These are phyloP conservation scores for Manihot esculenta DNA, from an alignment of 441 rosid genomes.

Conservation along the genomic window DNA sequence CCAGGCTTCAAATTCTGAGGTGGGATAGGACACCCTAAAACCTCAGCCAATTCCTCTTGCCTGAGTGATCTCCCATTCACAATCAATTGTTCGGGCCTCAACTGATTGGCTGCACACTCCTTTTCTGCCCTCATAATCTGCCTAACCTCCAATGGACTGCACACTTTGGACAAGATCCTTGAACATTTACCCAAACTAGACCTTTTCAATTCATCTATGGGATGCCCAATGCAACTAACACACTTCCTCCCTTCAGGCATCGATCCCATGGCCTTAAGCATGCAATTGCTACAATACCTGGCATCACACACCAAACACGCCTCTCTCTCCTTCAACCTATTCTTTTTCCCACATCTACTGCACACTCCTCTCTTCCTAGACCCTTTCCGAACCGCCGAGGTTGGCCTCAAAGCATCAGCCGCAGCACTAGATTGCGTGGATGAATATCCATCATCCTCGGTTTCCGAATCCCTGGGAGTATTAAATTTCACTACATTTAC, in stretches of 20 bases:
- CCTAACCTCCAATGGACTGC: conserved; percentile 45
- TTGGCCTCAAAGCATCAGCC: conserved; percentile 1
- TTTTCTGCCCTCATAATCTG: conserved; percentile 64
- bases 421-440: conserved; percentile 15
- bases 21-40: conserved; percentile 44
- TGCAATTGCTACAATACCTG: conserved; percentile 46
- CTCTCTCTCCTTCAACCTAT: conserved; percentile 45
- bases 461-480: conserved; percentile 32
- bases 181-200: conserved; percentile 45
- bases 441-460: conserved; percentile 24
- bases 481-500: conserved; percentile 37
- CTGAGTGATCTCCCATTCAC: conserved; percentile 50
- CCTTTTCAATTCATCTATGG: conserved; percentile 49
- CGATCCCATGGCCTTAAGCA: conserved; percentile 64
- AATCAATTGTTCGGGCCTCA: conserved; percentile 50
- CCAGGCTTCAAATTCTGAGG: conserved; percentile 62
- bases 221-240: conserved; percentile 45
- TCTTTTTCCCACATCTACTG: conserved; percentile 45
- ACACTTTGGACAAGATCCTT: conserved; percentile 38
- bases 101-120: conserved; percentile 52
- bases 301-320: conserved; percentile 52
- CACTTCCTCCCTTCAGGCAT: conserved; percentile 74
- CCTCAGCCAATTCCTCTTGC: conserved; percentile 50
- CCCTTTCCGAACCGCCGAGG: conserved; percentile 9
- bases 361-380: conserved; percentile 35